Evolutionary conservation across 2,329 filamentous ascomycete genomes (phyloP).

Genomic region (Dactylellina sp.): DNA sequence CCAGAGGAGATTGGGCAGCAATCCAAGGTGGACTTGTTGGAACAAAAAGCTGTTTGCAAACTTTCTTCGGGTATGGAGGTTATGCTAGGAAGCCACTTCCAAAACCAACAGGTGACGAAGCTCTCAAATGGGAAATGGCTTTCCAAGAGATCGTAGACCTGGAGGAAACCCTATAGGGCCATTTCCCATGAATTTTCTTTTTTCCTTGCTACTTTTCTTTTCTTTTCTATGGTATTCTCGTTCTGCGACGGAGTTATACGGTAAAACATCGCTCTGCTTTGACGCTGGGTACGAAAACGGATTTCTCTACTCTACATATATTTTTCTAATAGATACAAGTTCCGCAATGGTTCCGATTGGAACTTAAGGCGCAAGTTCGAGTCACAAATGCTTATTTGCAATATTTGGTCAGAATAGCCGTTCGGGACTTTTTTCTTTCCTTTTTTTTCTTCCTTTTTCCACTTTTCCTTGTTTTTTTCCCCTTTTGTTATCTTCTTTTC

Average conservation of each 20-base stretch:
- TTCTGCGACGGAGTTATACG: constrained; percentile 48
- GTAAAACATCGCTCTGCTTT: constrained; percentile 33
- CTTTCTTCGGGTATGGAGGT: constrained; percentile 83
- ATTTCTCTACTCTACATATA: constrained; percentile 24
- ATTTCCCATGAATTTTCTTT: constrained; percentile 1
- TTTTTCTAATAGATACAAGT: constrained; percentile 21
- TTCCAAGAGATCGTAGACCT: constrained; percentile 55
- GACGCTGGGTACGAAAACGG: constrained; percentile 36
- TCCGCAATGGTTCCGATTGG: constrained; percentile 15
- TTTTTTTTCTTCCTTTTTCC: not conserved
- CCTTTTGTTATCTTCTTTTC: constrained; percentile 4
- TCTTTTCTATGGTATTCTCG: constrained; percentile 11
- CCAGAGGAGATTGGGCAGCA: constrained; percentile 82
- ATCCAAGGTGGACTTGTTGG: constrained; percentile 85
- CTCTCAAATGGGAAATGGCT: constrained; percentile 62
- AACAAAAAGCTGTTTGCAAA: constrained; percentile 85
- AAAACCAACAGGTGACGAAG: constrained; percentile 71
- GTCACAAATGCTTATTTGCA: not conserved
- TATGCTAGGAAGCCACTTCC: constrained; percentile 79
- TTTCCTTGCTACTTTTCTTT: constrained; percentile 21
- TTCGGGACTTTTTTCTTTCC: constrained; percentile 10
- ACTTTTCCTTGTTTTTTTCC: constrained; percentile 3
- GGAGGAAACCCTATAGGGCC: constrained; percentile 52
- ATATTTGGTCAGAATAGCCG: constrained; percentile 4
- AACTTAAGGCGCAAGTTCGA: not conserved